phyloP scores from a whole-genome alignment of 2,329 filamentous ascomycete species.

The Cordyceps fumosorosea region DNA sequence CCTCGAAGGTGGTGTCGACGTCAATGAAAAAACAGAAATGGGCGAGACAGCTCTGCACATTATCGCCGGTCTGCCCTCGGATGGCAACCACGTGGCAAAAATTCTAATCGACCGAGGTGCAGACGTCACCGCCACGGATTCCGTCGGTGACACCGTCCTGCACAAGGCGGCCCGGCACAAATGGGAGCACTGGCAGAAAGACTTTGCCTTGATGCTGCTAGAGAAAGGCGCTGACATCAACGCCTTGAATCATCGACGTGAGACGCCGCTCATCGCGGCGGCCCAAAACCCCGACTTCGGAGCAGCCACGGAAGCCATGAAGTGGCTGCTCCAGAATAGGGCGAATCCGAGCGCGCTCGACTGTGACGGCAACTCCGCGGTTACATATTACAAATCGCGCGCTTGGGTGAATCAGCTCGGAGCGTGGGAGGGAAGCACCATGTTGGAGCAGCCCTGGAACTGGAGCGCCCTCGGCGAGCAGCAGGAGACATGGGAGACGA shows the following conservation, averaged over 20 bases:
- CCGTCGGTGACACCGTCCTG: neutral
- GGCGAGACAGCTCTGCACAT: constrained; percentile 1
- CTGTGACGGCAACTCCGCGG: neutral
- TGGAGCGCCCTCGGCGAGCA: neutral
- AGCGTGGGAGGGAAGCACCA: neutral
- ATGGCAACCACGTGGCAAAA: neutral
- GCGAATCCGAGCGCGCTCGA: neutral
- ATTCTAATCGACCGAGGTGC: neutral
- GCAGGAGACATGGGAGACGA: neutral
- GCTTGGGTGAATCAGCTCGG: neutral
- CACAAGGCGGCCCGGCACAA: neutral
- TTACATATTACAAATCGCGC: neutral
- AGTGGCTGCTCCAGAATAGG: neutral
- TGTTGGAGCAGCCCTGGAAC: neutral
- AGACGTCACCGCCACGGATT: neutral
- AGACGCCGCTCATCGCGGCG: neutral
- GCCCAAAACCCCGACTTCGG: neutral
- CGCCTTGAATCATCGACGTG: neutral
- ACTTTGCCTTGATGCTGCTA: neutral
- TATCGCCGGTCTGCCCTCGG: neutral
- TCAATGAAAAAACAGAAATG: neutral
- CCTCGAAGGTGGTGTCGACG: neutral
- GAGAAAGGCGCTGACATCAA: neutral
- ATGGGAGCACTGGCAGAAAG: neutral
- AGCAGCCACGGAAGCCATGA: too few relatives aligned